Percentiles rank a stretch among this genome's conserved stretches.
Evolutionary conservation across 768 basidiomycete species (phyloP).

Genomic region (Coprinellus aureogranulatus): DNA sequence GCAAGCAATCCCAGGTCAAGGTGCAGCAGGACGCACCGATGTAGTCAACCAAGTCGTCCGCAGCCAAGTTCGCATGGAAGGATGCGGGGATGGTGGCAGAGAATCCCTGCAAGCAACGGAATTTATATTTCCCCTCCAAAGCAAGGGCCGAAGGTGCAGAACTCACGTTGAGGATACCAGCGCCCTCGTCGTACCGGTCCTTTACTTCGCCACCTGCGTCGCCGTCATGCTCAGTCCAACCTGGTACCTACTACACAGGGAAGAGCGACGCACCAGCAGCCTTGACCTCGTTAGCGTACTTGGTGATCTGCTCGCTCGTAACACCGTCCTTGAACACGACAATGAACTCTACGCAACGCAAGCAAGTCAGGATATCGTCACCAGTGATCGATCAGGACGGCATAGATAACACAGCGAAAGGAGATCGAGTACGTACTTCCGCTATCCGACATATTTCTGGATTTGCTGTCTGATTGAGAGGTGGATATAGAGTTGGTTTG

Average conservation of each 20-base stretch:
- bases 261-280: background rate
- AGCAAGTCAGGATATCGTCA: background rate
- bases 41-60: background rate
- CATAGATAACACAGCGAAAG: background rate
- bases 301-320: conserved; percentile 1
- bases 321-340: conserved; percentile 7
- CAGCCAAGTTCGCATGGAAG: background rate
- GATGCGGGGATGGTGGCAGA: background rate
- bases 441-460: background rate
- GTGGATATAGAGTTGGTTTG: background rate
- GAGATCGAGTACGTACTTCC: background rate
- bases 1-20: background rate
- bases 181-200: conserved; percentile 1
- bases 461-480: background rate
- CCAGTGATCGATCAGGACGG: background rate
- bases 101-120: conserved; percentile 9
- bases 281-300: background rate
- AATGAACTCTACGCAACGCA: conserved; percentile 7
- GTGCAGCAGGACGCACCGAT: background rate
- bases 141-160: background rate
- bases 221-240: background rate
- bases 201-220: conserved; percentile 1
- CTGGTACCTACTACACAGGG: background rate
- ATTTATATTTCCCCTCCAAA: too few species aligned
- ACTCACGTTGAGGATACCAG: conserved; percentile 9